These are phyloP conservation scores for Yamadazyma ubonensis DNA, from an alignment of 805 yeast genomes.

Conservation along the genomic window DNA sequence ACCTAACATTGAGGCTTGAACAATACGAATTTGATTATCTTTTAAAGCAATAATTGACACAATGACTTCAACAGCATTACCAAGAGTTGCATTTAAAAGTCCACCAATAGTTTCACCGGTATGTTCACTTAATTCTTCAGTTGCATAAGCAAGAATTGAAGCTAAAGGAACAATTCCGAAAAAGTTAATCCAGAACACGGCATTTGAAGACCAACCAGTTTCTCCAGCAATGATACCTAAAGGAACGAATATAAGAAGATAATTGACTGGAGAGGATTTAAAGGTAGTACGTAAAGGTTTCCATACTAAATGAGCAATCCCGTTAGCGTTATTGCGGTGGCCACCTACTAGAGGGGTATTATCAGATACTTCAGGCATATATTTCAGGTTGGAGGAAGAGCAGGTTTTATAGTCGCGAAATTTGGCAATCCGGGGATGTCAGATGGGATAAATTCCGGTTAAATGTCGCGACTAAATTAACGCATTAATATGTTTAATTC, in stretches of 20 bases:
- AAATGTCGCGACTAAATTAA: no score
- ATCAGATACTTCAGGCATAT: slow-evolving; percentile 3
- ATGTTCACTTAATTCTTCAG: slow-evolving; percentile 85
- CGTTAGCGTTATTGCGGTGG: background rate
- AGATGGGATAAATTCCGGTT: background rate
- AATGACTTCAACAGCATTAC: slow-evolving; percentile 95
- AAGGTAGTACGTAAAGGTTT: slow-evolving; percentile 23
- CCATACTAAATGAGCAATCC: background rate
- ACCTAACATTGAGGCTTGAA: slow-evolving; percentile 97
- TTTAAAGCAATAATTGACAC: slow-evolving; percentile 87
- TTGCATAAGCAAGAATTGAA: slow-evolving; percentile 83
- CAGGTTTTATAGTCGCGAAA: slow-evolving; percentile 2
- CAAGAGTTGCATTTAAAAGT: slow-evolving; percentile 91
- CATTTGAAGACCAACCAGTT: slow-evolving; percentile 51
- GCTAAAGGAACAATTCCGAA: slow-evolving; percentile 92
- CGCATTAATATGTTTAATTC: background rate
- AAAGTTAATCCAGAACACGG: slow-evolving; percentile 73
- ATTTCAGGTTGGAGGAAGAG: background rate
- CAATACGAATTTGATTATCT: slow-evolving; percentile 87
- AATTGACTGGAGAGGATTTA: slow-evolving; percentile 70
- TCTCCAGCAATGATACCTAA: slow-evolving; percentile 76
- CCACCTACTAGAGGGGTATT: slow-evolving; percentile 3
- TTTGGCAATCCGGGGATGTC: slow-evolving; percentile 2
- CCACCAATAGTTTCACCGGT: slow-evolving; percentile 95
- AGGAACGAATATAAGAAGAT: slow-evolving; percentile 81